Evolutionary conservation across 2,329 filamentous ascomycete species (phyloP), one percentile per base, ranked within the genome.

Genomic region (Claviceps capensis): DNA sequence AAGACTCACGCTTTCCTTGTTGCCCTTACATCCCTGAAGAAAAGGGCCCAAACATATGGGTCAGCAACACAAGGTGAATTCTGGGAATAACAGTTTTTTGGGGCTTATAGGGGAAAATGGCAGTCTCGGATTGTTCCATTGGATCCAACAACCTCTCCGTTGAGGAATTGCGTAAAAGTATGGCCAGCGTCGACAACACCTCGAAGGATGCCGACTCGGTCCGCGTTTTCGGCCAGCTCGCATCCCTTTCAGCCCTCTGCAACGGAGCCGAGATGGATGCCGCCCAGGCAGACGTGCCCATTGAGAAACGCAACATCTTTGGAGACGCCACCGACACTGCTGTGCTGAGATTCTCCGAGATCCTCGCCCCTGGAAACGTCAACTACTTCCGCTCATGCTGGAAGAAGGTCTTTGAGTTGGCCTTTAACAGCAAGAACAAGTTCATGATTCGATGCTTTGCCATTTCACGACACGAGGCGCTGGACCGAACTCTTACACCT

Each of bases 381-480:
- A 66, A 73, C 0, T 75, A 83, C 49, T 67, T 85, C 5, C 76
- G 81, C 7, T 71, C 73, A 14, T 71, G 75, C 56, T 88, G 83
- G 83, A 75, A 76, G 49, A 81, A 77, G 50, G 74, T 77, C 2
- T 88, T 81, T 58, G 80, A 85, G 51, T 70, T 87, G 30, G 78
- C 83, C 0, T 90, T 90, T 65, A 89, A 89, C 69, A 87, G 83
- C 67, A 87, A 87, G 71, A 89, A 88, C 68, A 90, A 90, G 66
- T 89, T 82, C 62, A 89, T 88, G 80, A 77, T 89, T 51, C 75
- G 79, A 37, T 75, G 82, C 0, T 77, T 83, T 48, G 71, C 71
- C 2, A 57, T 75, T 41, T 66, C 65, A 2, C 62, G 68, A 34
- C 62, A 64, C n/a, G 62, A 63, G 50, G 58, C 54, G 2, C 46